Conservation (phyloP, 2,329 filamentous ascomycete genomes). For the Aspergillus ibericus region DNA sequence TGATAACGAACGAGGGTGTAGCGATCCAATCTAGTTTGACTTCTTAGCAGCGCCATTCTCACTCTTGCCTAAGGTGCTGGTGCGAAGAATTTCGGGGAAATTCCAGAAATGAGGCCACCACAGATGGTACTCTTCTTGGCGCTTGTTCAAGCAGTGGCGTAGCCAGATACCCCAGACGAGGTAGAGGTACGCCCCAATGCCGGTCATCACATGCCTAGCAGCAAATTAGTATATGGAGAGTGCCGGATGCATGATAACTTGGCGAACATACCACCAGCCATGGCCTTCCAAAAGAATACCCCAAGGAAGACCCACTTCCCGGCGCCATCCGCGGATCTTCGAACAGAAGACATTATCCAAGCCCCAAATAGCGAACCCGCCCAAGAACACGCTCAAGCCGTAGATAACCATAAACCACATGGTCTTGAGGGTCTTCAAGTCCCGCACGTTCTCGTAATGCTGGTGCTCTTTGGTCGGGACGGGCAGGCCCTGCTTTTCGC, state of each 20-base stretch:
- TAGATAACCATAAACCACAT: conserved; percentile 76
- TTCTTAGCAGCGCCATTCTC: conserved; percentile 33
- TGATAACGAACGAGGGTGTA: neutral
- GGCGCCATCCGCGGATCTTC: conserved; percentile 64
- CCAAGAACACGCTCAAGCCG: conserved; percentile 70
- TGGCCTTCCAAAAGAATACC: conserved; percentile 72
- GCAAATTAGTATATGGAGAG: conserved; percentile 8
- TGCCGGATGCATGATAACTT: neutral
- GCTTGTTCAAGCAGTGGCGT: conserved; percentile 70
- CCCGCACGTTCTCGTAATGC: conserved; percentile 54
- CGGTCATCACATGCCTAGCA: conserved; percentile 73
- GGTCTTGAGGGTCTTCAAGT: conserved; percentile 58
- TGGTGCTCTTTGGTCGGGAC: conserved; percentile 47
- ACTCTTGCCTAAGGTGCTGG: conserved; percentile 11
- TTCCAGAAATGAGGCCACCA: conserved; percentile 65
- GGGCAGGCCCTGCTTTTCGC: conserved; percentile 36
- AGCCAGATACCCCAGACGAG: conserved; percentile 84
- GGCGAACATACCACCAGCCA: conserved; percentile 63
- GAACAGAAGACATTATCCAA: conserved; percentile 76
- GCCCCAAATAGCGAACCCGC: conserved; percentile 75
- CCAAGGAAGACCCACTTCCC: conserved; percentile 73
- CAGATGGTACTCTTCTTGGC: conserved; percentile 69
- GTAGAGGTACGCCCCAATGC: conserved; percentile 78
- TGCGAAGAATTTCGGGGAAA: conserved; percentile 55
- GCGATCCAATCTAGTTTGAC: conserved; percentile 20